phyloP scores from a whole-genome alignment of 2,329 filamentous ascomycete species.

The Trichoderma polysporum region DNA sequence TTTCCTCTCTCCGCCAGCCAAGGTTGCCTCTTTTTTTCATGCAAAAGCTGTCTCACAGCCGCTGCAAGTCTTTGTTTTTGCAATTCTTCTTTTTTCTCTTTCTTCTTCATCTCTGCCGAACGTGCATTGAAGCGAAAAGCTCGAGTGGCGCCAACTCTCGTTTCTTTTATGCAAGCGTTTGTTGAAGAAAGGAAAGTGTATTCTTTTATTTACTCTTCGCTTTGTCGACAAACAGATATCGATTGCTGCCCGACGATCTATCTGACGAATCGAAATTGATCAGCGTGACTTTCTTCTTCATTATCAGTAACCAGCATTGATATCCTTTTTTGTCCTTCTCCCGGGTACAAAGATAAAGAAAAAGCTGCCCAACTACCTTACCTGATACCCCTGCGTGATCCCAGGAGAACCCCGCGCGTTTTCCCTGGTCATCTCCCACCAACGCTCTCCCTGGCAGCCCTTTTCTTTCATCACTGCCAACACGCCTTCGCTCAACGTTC shows the following conservation, averaged over 20 bases:
- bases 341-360: neutral
- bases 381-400: neutral
- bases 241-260: neutral
- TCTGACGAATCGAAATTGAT: neutral
- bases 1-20: neutral
- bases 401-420: slow-evolving; percentile 10
- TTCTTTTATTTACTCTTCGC: neutral
- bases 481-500: neutral
- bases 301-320: slow-evolving; percentile 13
- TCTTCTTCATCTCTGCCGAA: neutral
- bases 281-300: neutral
- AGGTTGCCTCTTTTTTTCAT: neutral
- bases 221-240: neutral
- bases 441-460: neutral
- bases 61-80: neutral
- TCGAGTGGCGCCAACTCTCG: neutral
- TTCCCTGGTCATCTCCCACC: neutral
- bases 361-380: neutral
- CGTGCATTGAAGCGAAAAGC: neutral
- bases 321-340: neutral
- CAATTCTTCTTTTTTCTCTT: neutral
- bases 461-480: neutral
- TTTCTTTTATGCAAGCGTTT: neutral
- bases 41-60: slow-evolving; percentile 19
- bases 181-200: neutral